Conservation (phyloP, 345 rosid species). For the Diplotaxis tenuifolia region DNA sequence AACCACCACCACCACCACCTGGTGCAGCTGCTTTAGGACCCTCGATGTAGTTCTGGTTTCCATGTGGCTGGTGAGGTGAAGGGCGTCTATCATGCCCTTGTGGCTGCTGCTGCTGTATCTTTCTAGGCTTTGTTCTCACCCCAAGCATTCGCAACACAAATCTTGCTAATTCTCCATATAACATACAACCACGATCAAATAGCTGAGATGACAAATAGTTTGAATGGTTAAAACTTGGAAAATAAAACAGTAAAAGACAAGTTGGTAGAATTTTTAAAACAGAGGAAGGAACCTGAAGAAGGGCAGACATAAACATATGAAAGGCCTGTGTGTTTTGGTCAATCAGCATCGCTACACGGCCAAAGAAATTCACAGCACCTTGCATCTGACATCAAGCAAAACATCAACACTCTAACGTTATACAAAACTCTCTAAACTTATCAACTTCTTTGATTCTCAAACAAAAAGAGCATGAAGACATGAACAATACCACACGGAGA, state of each 20-base stretch:
- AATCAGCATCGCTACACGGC: constrained; percentile 72
- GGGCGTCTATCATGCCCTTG: constrained; percentile 64
- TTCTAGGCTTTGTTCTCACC: constrained; percentile 65
- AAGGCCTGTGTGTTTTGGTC: constrained; percentile 91
- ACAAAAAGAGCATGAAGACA: constrained; percentile 1
- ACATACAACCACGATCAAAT: constrained; percentile 77
- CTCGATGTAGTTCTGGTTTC: constrained; percentile 62
- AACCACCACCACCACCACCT: constrained; percentile 49
- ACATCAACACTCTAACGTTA: constrained; percentile 8
- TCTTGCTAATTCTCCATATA: constrained; percentile 95
- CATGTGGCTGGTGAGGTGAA: constrained; percentile 49
- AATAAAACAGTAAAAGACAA: not conserved
- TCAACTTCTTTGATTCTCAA: not conserved
- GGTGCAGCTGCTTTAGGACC: constrained; percentile 72
- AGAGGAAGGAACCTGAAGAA: constrained; percentile 69
- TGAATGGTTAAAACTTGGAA: constrained; percentile 1
- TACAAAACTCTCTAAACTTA: not conserved
- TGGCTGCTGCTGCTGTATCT: constrained; percentile 56
- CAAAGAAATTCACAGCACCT: constrained; percentile 78
- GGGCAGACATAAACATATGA: constrained; percentile 88
- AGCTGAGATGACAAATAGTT: constrained; percentile 57
- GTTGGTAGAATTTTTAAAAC: constrained; percentile 9
- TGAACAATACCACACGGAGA: constrained; percentile 65
- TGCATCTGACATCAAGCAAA: constrained; percentile 60
- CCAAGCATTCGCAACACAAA: constrained; percentile 87